Conservation (phyloP, 1,284 basidiomycete genomes). For the Ustilago shanxiensis region DNA sequence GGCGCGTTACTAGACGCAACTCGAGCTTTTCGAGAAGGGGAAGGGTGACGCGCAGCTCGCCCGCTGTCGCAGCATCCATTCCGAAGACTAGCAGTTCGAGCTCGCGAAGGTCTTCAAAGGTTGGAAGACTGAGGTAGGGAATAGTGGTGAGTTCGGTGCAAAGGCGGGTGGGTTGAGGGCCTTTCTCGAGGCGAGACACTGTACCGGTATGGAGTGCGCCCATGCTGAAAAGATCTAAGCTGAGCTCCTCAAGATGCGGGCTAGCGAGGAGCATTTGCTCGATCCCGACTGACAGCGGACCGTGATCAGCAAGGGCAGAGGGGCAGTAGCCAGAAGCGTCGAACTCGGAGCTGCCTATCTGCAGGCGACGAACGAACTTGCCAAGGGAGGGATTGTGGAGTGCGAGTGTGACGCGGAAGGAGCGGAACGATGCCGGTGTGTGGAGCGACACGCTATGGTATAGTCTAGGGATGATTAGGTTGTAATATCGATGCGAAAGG, state of each 20-base stretch:
- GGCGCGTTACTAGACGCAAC: conserved; percentile 45
- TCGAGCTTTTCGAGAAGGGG: conserved; percentile 47
- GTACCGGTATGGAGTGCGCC: conserved; percentile 47
- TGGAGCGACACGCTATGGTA: conserved; percentile 53
- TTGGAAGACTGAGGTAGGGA: conserved; percentile 55
- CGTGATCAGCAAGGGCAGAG: conserved; percentile 44
- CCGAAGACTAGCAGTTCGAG: conserved; percentile 59
- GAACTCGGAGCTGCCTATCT: conserved; percentile 51
- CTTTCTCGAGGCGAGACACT: conserved; percentile 40
- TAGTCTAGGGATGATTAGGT: conserved; percentile 43
- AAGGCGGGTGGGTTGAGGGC: conserved; percentile 41
- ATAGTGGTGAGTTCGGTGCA: conserved; percentile 56
- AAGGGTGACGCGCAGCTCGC: conserved; percentile 40
- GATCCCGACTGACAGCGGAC: conserved; percentile 46
- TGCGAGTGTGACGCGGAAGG: conserved; percentile 47
- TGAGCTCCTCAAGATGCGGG: conserved; percentile 49
- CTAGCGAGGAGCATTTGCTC: conserved; percentile 59
- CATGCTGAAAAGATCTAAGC: conserved; percentile 60
- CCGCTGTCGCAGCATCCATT: conserved; percentile 41
- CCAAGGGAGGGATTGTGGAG: conserved; percentile 58
- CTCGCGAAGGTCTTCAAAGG: conserved; percentile 49
- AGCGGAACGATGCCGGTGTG: conserved; percentile 40
- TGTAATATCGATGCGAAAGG: conserved; percentile 45
- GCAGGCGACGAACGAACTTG: conserved; percentile 30
- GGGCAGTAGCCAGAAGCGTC: conserved; percentile 57